phyloP scores from a whole-genome alignment of 1,284 basidiomycete species.

The Cutaneotrichosporon cutaneum region DNA sequence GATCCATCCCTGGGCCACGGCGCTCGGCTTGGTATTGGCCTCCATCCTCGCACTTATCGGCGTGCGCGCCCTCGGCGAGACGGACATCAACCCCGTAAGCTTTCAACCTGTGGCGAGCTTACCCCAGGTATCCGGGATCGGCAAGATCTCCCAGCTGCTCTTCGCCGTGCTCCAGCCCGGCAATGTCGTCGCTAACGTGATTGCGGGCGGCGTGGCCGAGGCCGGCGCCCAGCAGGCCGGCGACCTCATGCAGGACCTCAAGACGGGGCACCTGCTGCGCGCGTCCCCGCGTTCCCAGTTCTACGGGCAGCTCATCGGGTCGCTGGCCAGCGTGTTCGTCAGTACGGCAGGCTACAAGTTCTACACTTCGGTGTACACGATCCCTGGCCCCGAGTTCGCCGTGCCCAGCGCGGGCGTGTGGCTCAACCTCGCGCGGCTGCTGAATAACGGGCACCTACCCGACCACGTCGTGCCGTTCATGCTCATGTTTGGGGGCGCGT shows the following conservation, averaged over 20 bases:
- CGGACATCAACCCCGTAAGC: constrained; percentile 78
- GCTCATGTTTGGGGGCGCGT: constrained; percentile 69
- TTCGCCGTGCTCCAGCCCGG: constrained; percentile 94
- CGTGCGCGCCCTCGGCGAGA: constrained; percentile 87
- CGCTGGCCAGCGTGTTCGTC: constrained; percentile 79
- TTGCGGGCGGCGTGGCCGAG: constrained; percentile 93
- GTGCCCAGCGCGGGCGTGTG: constrained; percentile 83
- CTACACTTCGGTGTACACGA: constrained; percentile 78
- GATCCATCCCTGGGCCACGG: constrained; percentile 90
- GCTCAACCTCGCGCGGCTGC: constrained; percentile 84
- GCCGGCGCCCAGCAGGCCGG: constrained; percentile 96
- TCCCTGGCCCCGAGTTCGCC: constrained; percentile 79
- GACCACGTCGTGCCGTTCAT: constrained; percentile 75
- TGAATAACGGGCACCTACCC: constrained; percentile 77
- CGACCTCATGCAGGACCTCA: constrained; percentile 97
- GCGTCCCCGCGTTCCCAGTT: constrained; percentile 86
- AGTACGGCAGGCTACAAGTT: constrained; percentile 83
- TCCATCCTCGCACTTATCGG: constrained; percentile 82
- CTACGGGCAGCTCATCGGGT: constrained; percentile 84
- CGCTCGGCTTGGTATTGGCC: constrained; percentile 79
- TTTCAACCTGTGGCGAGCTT: background rate
- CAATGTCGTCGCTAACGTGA: constrained; percentile 91
- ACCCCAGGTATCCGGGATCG: constrained; percentile 71
- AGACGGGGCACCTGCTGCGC: constrained; percentile 85
- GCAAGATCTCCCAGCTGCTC: constrained; percentile 89